Evolutionary conservation across 495 filamentous ascomycete species (phyloP).

Genomic region (Penicillium nucicola): DNA sequence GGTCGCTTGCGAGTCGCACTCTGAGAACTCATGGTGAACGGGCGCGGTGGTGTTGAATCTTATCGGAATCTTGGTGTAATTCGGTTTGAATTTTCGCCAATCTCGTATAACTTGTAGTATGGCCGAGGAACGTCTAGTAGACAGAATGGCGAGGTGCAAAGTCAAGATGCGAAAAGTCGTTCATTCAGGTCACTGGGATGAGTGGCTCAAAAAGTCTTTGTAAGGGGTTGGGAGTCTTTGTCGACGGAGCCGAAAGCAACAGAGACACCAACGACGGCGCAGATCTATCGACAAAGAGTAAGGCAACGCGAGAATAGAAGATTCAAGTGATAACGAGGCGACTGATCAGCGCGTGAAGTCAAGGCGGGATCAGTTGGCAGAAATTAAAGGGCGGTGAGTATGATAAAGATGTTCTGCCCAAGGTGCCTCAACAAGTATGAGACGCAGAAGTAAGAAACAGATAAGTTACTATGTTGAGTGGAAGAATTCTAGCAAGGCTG

Average conservation of each 20-base stretch:
- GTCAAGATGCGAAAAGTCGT: neutral
- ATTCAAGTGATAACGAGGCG: neutral
- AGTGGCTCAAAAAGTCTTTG: slow-evolving; percentile 14
- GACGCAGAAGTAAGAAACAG: too few relatives aligned
- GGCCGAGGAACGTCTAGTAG: neutral
- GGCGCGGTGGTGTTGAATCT: slow-evolving; percentile 3
- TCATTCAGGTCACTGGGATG: slow-evolving; percentile 8
- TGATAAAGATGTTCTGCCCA: too few relatives aligned
- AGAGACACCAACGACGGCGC: neutral
- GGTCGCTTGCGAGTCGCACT: slow-evolving; percentile 63
- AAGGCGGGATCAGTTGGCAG: neutral
- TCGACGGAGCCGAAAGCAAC: slow-evolving; percentile 9
- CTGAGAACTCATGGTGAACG: slow-evolving; percentile 39
- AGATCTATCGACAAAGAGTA: neutral
- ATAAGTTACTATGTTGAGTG: too few relatives aligned
- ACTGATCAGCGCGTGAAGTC: neutral
- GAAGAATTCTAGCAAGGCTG: too few relatives aligned
- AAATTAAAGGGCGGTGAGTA: too few relatives aligned
- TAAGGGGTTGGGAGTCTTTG: neutral
- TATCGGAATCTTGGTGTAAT: slow-evolving; percentile 9
- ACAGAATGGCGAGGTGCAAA: neutral
- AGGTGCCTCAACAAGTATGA: too few relatives aligned
- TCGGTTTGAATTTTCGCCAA: neutral
- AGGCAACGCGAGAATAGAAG: neutral
- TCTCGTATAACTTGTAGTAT: neutral